Conservation (phyloP, 2,329 filamentous ascomycete species). For the Cercospora beticola region DNA sequence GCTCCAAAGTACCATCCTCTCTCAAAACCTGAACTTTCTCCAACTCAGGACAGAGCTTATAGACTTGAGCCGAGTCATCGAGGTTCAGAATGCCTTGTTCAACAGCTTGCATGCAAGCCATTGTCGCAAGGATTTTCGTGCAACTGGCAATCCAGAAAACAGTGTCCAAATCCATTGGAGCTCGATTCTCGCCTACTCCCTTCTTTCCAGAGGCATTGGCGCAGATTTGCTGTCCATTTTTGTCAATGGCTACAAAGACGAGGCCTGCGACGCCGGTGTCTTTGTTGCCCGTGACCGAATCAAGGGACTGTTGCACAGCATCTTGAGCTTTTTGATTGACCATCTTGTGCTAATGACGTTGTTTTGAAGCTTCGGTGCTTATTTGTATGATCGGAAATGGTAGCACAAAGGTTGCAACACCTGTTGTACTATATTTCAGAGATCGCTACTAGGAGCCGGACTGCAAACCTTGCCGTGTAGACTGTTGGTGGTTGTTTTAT, state of each 20-base stretch:
- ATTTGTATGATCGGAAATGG: background rate
- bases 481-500: background rate
- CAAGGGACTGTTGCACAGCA: slow-evolving; percentile 42
- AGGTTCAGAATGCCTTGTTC: slow-evolving; percentile 45
- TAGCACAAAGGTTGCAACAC: background rate
- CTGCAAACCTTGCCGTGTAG: background rate
- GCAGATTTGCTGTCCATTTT: slow-evolving; percentile 44
- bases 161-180: slow-evolving; percentile 60
- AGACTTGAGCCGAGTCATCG: slow-evolving; percentile 44
- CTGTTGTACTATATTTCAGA: background rate
- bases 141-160: slow-evolving; percentile 59
- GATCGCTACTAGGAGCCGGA: background rate
- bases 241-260: slow-evolving; percentile 49
- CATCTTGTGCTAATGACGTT: background rate
- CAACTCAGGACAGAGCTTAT: slow-evolving; percentile 46
- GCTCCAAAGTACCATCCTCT: slow-evolving; percentile 42
- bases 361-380: background rate
- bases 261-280: slow-evolving; percentile 43
- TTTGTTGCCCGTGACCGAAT: slow-evolving; percentile 35
- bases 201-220: slow-evolving; percentile 46
- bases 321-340: slow-evolving; percentile 36
- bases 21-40: slow-evolving; percentile 44
- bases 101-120: slow-evolving; percentile 51
- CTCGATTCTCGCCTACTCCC: slow-evolving; percentile 39
- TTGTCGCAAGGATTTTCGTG: slow-evolving; percentile 46